phyloP scores from a whole-genome alignment of 2,329 filamentous ascomycete genomes.

The Endoconidiophora polonica region DNA sequence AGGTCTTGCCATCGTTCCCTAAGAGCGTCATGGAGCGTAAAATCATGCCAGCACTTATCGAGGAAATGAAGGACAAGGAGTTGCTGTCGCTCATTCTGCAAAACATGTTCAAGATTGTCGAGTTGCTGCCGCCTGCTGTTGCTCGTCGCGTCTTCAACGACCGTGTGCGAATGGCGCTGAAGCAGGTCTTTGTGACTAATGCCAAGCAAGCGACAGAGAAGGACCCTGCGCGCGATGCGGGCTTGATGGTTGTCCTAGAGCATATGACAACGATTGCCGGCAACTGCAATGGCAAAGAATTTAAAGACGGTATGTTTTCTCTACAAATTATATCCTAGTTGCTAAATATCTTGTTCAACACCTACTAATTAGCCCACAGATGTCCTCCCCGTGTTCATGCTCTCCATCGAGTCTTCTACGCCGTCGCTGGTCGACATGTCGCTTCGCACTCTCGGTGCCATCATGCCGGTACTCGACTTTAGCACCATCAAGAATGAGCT shows the following conservation, averaged over 20 bases:
- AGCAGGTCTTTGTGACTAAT: constrained; percentile 60
- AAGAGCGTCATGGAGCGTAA: constrained; percentile 92
- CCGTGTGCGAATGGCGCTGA: constrained; percentile 67
- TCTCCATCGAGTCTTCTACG: constrained; percentile 75
- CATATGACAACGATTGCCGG: constrained; percentile 59
- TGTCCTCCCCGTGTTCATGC: constrained; percentile 68
- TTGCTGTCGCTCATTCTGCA: constrained; percentile 71
- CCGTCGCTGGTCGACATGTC: constrained; percentile 79
- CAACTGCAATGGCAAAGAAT: constrained; percentile 79
- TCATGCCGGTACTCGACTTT: constrained; percentile 85
- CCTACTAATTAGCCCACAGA: constrained; percentile 31
- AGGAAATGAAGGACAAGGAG: constrained; percentile 87
- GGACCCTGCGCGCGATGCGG: constrained; percentile 71
- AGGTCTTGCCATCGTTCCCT: constrained; percentile 82
- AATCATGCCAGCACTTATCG: constrained; percentile 69
- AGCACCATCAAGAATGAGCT: constrained; percentile 94
- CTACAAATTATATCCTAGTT: background rate
- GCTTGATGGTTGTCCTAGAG: constrained; percentile 79
- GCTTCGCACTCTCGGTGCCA: constrained; percentile 56
- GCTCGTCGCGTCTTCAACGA: constrained; percentile 68
- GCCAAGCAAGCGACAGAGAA: constrained; percentile 46
- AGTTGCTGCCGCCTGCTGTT: constrained; percentile 46
- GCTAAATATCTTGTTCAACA: background rate
- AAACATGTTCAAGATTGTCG: constrained; percentile 82
- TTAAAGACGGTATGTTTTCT: constrained; percentile 60